These are phyloP conservation scores for Chalaropsis ovoidea DNA, from an alignment of 2,329 filamentous ascomycete species.

Conservation along the genomic window DNA sequence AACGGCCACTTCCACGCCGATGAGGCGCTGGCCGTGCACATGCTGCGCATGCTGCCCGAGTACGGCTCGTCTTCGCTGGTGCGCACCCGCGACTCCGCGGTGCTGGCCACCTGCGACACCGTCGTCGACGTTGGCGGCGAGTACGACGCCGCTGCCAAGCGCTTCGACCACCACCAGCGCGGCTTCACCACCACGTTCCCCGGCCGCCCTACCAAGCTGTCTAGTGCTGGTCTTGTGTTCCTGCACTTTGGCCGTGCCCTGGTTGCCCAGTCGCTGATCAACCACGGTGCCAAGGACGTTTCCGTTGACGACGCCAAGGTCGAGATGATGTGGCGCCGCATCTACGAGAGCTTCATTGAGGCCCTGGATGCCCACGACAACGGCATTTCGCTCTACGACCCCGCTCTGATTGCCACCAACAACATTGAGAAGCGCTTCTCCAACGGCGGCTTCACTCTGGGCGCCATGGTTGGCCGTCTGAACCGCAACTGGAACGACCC, in stretches of 20 bases:
- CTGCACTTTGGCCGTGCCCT: constrained; percentile 87
- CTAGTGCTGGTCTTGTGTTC: constrained; percentile 86
- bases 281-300: constrained; percentile 32
- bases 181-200: constrained; percentile 81
- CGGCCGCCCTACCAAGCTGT: constrained; percentile 74
- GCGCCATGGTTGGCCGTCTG: constrained; percentile 68
- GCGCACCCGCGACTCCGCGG: constrained; percentile 73
- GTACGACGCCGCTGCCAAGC: constrained; percentile 65
- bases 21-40: constrained; percentile 91
- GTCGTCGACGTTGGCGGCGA: constrained; percentile 97
- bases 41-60: constrained; percentile 77
- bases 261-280: constrained; percentile 49
- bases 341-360: constrained; percentile 91
- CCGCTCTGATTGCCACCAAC: constrained; percentile 55
- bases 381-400: constrained; percentile 74
- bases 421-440: constrained; percentile 74
- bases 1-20: constrained; percentile 98
- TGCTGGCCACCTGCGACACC: constrained; percentile 75
- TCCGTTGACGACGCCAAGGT: constrained; percentile 56
- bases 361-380: constrained; percentile 97
- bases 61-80: constrained; percentile 67
- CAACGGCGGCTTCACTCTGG: constrained; percentile 71
- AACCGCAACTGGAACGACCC: constrained; percentile 74
- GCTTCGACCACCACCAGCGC: constrained; percentile 97
- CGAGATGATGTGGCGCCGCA: constrained; percentile 67